Evolutionary conservation across 805 yeast species (phyloP), one percentile per base, ranked within the genome.

Genomic region (Suhomyces kilbournensis): DNA sequence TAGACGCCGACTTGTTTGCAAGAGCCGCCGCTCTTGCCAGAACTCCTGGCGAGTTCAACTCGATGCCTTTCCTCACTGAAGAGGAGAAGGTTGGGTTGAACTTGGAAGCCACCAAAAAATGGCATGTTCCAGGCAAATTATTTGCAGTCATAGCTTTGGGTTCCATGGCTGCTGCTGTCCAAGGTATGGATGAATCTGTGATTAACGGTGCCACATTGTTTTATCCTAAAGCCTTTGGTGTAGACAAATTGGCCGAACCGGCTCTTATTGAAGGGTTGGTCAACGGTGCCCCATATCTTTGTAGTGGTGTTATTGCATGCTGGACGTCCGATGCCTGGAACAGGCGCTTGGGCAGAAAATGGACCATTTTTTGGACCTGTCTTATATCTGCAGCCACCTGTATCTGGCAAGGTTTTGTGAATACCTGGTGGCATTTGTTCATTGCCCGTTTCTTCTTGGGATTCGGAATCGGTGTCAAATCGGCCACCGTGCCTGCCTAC

Each of bases 171-270:
- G 86, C 88, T 3, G 84, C 86, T 4, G 87, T 84, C 40, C 90
- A 85, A 63, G 90, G 90, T 49, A 83, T 83, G 88, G 90, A 85
- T 64, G 88, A 85, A 64, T 79, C 88, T 6, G 89, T 84, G 8
- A 71, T 83, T 53, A 84, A 85, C 56, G 90, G 90, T 35, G 90
- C 90, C 20, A 81, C 79, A 46, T 64, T 84, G 22, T 80, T 77
- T 56, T 86, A 83, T 64, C 88, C 88, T 2, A 50, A 57, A 1
- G 77, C 71, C 20, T 75, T 86, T 63, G 85, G 84, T 2, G 73
- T 86, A 44, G 53, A 53, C 20, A 51, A 53, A 3, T 54, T 65
- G 63, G 72, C 76, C 45, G 71, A 78, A 45, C 76, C 82, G 44
- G 78, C 79, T 48, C 81, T 86, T 79, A 65, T 82, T 12, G 75